These are phyloP conservation scores for Suillus spraguei DNA, from an alignment of 768 basidiomycete species.

Conservation along the genomic window DNA sequence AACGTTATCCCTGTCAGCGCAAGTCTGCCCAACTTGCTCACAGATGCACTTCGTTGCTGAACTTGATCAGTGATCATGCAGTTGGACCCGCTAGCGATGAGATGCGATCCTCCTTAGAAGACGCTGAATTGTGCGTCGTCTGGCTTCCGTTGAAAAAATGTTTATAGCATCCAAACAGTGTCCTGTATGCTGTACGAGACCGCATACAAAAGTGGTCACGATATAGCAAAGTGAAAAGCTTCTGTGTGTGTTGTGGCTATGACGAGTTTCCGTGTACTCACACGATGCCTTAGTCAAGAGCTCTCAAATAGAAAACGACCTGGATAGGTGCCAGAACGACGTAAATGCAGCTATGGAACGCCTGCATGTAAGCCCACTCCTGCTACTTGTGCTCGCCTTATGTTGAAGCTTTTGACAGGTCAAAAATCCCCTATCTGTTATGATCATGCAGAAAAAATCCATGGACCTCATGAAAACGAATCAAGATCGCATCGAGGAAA, in stretches of 20 bases:
- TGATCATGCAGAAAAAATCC: slow-evolving; percentile 33
- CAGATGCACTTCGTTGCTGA: slow-evolving; percentile 44
- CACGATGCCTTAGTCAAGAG: slow-evolving; percentile 40
- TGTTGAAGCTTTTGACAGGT: slow-evolving; percentile 21
- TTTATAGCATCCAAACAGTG: slow-evolving; percentile 29
- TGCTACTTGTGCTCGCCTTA: background rate
- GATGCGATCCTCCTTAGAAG: slow-evolving; percentile 41
- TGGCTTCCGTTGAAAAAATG: slow-evolving; percentile 5
- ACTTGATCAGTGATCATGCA: slow-evolving; percentile 42
- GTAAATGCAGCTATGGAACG: slow-evolving; percentile 43
- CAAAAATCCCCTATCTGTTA: slow-evolving; percentile 21
- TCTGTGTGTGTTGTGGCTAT: slow-evolving; percentile 35
- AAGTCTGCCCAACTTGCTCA: slow-evolving; percentile 44
- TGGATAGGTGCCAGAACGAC: slow-evolving; percentile 46
- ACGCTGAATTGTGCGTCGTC: slow-evolving; percentile 44
- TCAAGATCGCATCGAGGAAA: slow-evolving; percentile 37
- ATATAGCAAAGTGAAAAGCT: slow-evolving; percentile 39
- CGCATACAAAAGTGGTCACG: slow-evolving; percentile 42
- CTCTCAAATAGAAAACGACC: slow-evolving; percentile 46
- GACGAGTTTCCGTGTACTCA: background rate
- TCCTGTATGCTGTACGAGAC: slow-evolving; percentile 41
- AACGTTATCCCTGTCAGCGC: slow-evolving; percentile 24
- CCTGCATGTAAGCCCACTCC: slow-evolving; percentile 41
- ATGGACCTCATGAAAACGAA: slow-evolving; percentile 30
- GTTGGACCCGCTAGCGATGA: slow-evolving; percentile 42